phyloP scores from a whole-genome alignment of 306 rosid genomes.

The Trifolium fragiferum region DNA sequence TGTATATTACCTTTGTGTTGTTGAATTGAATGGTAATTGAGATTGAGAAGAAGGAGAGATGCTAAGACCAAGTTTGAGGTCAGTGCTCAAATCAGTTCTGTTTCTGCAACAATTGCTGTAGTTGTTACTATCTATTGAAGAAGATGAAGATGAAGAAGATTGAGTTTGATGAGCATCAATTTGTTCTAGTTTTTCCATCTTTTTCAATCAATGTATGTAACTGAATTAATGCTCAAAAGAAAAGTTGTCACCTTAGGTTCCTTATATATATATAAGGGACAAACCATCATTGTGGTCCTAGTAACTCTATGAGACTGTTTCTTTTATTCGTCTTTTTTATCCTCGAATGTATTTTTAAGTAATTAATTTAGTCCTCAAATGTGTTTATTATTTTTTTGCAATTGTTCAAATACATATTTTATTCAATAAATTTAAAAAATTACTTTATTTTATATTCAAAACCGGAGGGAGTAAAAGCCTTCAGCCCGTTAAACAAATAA shows the following conservation, averaged over 20 bases:
- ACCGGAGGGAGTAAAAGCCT: too few relatives aligned
- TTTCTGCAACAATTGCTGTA: constrained; percentile 11
- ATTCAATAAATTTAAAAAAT: too few relatives aligned
- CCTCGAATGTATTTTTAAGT: too few relatives aligned
- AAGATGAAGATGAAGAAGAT: constrained; percentile 58
- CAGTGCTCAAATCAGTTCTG: constrained; percentile 55
- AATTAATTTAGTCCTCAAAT: too few relatives aligned
- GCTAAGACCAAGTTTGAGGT: constrained; percentile 58
- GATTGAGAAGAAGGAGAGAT: constrained; percentile 43
- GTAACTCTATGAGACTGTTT: too few relatives aligned
- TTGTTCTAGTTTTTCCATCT: constrained; percentile 46
- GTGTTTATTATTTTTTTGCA: too few relatives aligned
- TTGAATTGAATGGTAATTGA: constrained; percentile 35
- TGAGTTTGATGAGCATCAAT: constrained; percentile 39
- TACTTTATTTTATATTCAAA: too few relatives aligned
- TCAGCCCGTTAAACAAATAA: too few relatives aligned
- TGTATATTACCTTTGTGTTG: constrained; percentile 39
- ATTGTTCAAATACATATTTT: too few relatives aligned
- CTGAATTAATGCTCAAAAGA: constrained; percentile 37
- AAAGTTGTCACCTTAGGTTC: constrained; percentile 48
- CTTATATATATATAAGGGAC: constrained; percentile 31
- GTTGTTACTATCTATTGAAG: constrained; percentile 53
- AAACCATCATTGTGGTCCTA: too few relatives aligned
- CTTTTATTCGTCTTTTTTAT: too few relatives aligned
- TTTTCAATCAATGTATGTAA: constrained; percentile 47